These are phyloP conservation scores for Periconia sp. DNA, from an alignment of 2,329 filamentous ascomycete genomes.

Conservation along the genomic window DNA sequence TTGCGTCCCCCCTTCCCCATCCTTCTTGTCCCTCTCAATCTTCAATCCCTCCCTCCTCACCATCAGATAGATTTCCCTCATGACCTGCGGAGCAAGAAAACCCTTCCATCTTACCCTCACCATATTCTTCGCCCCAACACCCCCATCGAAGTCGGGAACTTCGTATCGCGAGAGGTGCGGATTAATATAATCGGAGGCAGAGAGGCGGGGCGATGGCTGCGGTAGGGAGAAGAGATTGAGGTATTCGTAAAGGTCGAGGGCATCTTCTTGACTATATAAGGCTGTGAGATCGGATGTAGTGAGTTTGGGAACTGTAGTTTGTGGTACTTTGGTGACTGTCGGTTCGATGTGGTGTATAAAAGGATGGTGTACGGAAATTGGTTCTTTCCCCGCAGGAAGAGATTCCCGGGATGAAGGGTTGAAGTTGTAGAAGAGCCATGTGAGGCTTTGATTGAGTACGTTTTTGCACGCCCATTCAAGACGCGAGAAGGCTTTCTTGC, in stretches of 20 bases:
- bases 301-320: conserved; percentile 38
- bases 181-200: conserved; percentile 65
- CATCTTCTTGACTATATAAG: conserved; percentile 65
- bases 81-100: conserved; percentile 47
- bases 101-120: conserved; percentile 51
- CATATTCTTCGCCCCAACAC: conserved; percentile 26
- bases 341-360: conserved; percentile 31
- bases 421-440: conserved; percentile 80
- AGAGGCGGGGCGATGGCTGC: conserved; percentile 71
- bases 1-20: conserved; percentile 14
- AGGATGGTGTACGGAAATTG: conserved; percentile 40
- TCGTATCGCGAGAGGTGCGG: conserved; percentile 72
- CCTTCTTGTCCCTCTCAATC: conserved; percentile 15
- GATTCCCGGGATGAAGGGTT: conserved; percentile 28
- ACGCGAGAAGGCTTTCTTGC: conserved; percentile 82
- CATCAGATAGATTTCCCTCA: conserved; percentile 33
- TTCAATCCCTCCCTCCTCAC: conserved; percentile 27
- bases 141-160: conserved; percentile 54
- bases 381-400: conserved; percentile 28
- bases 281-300: conserved; percentile 30
- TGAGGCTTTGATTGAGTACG: conserved; percentile 69
- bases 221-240: conserved; percentile 69
- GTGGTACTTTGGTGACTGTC: conserved; percentile 23
- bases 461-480: conserved; percentile 80
- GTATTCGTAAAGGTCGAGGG: conserved; percentile 75